Percentiles rank a stretch among this genome's conserved stretches.
Conservation (phyloP, 1,284 basidiomycete species). For the Naganishia albida region DNA sequence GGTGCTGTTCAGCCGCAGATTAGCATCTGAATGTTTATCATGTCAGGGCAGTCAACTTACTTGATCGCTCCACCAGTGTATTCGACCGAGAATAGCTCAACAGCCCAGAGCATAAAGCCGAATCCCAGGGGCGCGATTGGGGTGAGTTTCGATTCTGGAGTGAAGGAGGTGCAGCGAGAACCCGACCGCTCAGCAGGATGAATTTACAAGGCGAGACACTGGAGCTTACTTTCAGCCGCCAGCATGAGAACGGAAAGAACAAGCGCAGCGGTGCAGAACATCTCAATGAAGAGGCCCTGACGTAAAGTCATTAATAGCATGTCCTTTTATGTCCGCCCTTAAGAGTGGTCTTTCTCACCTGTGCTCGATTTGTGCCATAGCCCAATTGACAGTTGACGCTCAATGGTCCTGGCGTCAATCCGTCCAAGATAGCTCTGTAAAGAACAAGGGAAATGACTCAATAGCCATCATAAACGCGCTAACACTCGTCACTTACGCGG, state of each 20-base stretch:
- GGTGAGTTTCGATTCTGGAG: constrained; percentile 56
- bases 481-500: constrained; percentile 29
- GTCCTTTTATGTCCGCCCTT: neutral
- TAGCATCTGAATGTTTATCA: constrained; percentile 4
- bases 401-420: constrained; percentile 64
- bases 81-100: constrained; percentile 61
- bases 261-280: constrained; percentile 67
- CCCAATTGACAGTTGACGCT: constrained; percentile 59
- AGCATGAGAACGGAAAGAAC: constrained; percentile 57
- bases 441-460: neutral
- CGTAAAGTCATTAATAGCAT: constrained; percentile 7
- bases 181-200: constrained; percentile 44
- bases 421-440: constrained; percentile 61
- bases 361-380: constrained; percentile 38
- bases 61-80: constrained; percentile 50
- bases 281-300: constrained; percentile 67
- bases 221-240: constrained; percentile 59
- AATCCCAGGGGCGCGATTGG: constrained; percentile 74
- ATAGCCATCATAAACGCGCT: neutral
- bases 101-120: constrained; percentile 67
- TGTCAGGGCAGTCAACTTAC: constrained; percentile 35
- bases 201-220: constrained; percentile 31
- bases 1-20: constrained; percentile 68
- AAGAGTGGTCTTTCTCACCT: constrained; percentile 11
- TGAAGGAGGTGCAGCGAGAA: too few relatives aligned